Conservation (phyloP, 1,284 basidiomycete genomes). For the Rhodotorula sp. region DNA sequence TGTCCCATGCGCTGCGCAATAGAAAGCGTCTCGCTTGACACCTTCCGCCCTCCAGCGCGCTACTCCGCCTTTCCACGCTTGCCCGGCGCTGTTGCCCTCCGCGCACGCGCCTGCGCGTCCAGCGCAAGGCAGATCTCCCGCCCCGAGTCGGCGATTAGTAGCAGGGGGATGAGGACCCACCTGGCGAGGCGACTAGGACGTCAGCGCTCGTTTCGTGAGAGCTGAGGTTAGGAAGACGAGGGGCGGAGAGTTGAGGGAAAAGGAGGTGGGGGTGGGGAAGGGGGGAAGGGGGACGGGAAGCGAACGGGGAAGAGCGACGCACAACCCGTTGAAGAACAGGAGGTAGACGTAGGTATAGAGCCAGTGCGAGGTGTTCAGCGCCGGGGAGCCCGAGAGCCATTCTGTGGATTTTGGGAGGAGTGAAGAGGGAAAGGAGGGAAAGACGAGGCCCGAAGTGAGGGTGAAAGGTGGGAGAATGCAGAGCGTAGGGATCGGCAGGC, state of each 20-base stretch:
- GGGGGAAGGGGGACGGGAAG: neutral
- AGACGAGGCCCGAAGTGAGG: neutral
- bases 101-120: neutral
- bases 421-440: no score
- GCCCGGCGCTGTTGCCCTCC: neutral
- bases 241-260: no score
- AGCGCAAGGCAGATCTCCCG: neutral
- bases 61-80: no score
- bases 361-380: conserved; percentile 67
- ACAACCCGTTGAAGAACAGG: conserved; percentile 38
- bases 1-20: no score
- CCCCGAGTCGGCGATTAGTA: conserved; percentile 59
- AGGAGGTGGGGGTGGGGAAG: neutral
- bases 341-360: conserved; percentile 54
- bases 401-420: conserved; percentile 48
- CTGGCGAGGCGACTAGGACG: conserved; percentile 56
- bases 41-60: no score
- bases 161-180: conserved; percentile 73
- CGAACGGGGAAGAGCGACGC: neutral
- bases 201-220: no score
- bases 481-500: no score
- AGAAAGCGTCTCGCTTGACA: no score
- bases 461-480: neutral
- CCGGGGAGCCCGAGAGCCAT: conserved; percentile 74
- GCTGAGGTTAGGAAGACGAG: no score